Conservation (phyloP, 2,329 filamentous ascomycete genomes). For the Sordariomycetes sp. region DNA sequence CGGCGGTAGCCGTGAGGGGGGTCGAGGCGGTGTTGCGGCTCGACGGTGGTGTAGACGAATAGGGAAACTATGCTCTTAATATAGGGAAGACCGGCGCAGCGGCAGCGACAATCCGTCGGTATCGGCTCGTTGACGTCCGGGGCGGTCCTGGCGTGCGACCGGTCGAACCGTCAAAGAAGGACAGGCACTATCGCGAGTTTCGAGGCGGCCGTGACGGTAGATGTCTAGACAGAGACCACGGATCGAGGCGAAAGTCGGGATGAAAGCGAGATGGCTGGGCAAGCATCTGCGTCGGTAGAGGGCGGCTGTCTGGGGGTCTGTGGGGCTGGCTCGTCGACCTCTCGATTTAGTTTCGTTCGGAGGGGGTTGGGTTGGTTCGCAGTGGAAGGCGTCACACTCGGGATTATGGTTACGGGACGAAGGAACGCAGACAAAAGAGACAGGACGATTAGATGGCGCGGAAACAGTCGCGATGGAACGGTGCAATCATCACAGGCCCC, state of each 20-base stretch:
- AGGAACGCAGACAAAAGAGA: background rate
- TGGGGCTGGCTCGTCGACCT: background rate
- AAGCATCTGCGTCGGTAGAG: background rate
- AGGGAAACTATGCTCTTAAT: background rate
- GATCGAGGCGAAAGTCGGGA: background rate
- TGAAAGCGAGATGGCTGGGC: conserved; percentile 3
- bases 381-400: background rate
- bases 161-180: background rate
- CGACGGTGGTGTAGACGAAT: background rate
- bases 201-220: background rate
- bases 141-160: background rate
- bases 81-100: background rate
- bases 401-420: background rate
- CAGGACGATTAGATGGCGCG: background rate
- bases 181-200: background rate
- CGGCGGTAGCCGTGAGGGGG: background rate
- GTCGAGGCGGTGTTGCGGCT: background rate
- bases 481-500: background rate
- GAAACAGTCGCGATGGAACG: background rate
- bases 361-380: background rate
- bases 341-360: background rate
- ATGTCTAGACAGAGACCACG: background rate
- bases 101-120: background rate
- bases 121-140: background rate
- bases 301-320: background rate